phyloP scores from a whole-genome alignment of 2,329 filamentous ascomycete genomes.

The Fonsecaea pedrosoi region DNA sequence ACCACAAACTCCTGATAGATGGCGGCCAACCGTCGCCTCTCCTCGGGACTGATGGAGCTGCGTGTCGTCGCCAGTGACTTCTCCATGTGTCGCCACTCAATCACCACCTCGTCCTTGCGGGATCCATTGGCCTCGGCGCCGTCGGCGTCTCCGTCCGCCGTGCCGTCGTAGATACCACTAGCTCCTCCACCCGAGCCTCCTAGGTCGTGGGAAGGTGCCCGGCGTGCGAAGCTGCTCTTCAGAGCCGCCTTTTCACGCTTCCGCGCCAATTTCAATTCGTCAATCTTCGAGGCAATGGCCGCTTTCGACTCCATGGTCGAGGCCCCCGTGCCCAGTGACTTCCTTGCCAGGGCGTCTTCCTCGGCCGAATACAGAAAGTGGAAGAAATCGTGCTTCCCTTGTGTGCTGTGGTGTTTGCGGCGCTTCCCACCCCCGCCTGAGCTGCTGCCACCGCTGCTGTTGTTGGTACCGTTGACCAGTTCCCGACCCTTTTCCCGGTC shows the following conservation, averaged over 20 bases:
- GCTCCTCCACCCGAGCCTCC: too few relatives aligned
- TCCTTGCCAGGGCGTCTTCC: slow-evolving; percentile 58
- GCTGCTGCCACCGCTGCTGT: slow-evolving; percentile 40
- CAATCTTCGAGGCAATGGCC: slow-evolving; percentile 79
- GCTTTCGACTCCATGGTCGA: slow-evolving; percentile 76
- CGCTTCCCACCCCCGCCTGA: slow-evolving; percentile 48
- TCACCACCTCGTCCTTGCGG: slow-evolving; percentile 64
- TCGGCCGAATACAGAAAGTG: slow-evolving; percentile 79
- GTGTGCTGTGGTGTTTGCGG: slow-evolving; percentile 40
- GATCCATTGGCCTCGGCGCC: slow-evolving; percentile 43
- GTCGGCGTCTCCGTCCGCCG: slow-evolving; percentile 28
- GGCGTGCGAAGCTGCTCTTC: slow-evolving; percentile 22
- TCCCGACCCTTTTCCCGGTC: slow-evolving; percentile 40
- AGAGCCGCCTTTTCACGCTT: slow-evolving; percentile 38
- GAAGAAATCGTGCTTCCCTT: slow-evolving; percentile 65
- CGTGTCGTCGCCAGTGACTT: slow-evolving; percentile 78
- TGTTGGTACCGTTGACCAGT: slow-evolving; percentile 31
- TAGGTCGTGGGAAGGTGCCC: not conserved
- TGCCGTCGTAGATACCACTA: not conserved
- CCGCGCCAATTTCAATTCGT: slow-evolving; percentile 75
- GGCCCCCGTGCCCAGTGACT: slow-evolving; percentile 54
- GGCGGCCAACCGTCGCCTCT: slow-evolving; percentile 73
- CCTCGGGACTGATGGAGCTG: slow-evolving; percentile 80
- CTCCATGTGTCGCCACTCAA: slow-evolving; percentile 82
- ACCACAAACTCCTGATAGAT: slow-evolving; percentile 95